A percentile compares a stretch with the other conserved stretches of the same genome.
These are phyloP conservation scores for Barnettozyma botsteinii DNA, from an alignment of 805 yeast genomes.

Conservation along the genomic window DNA sequence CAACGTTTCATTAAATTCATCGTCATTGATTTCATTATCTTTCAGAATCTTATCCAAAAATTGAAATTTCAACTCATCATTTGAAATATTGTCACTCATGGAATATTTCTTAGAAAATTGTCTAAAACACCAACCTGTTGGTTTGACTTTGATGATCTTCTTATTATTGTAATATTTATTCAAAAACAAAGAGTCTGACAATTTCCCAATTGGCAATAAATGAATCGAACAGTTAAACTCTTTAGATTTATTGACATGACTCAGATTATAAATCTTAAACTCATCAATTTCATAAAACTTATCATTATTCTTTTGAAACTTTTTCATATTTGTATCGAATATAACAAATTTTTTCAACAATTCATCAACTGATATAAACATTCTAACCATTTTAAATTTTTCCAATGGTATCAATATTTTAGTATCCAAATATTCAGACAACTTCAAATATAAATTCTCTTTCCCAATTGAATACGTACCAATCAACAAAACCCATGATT, in stretches of 20 bases:
- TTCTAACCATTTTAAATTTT: conserved; percentile 19
- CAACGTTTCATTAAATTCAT: conserved; percentile 4
- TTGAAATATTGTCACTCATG: neutral
- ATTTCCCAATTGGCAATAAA: conserved; percentile 61
- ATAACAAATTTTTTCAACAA: neutral
- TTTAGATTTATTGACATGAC: neutral
- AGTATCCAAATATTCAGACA: conserved; percentile 47
- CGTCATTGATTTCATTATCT: conserved; percentile 1
- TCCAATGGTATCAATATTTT: conserved; percentile 46
- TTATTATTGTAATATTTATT: conserved; percentile 21
- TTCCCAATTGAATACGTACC: conserved; percentile 94
- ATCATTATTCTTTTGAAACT: conserved; percentile 7
- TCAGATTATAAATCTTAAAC: conserved; percentile 3
- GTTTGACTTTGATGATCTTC: conserved; percentile 61
- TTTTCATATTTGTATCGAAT: conserved; percentile 2
- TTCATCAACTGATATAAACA: conserved; percentile 1
- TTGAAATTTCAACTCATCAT: neutral
- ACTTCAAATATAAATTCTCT: conserved; percentile 69
- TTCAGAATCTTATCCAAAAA: conserved; percentile 1
- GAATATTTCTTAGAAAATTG: conserved; percentile 11
- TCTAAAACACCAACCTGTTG: conserved; percentile 87
- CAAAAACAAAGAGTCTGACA: conserved; percentile 30
- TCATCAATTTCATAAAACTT: conserved; percentile 5
- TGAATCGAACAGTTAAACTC: conserved; percentile 45
- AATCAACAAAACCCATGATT: conserved; percentile 47